Evolutionary conservation across 257 asterid species (phyloP).

Genomic region (Linderniella brevidens): DNA sequence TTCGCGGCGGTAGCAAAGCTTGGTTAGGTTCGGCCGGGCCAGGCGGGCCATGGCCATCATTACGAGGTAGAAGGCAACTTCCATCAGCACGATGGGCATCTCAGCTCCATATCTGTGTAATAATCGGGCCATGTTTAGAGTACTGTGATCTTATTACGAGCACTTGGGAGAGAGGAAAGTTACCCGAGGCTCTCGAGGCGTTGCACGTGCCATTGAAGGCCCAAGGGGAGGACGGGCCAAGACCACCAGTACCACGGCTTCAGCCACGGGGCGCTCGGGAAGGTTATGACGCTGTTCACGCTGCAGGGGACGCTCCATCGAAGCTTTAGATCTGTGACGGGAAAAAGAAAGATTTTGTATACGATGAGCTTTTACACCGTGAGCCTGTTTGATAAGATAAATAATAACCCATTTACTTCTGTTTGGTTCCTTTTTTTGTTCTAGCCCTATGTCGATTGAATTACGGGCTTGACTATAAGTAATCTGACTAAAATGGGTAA

Average conservation of each 20-base stretch:
- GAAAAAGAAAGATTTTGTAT: neutral
- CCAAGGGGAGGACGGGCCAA: constrained; percentile 87
- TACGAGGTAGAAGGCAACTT: constrained; percentile 43
- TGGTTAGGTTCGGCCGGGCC: constrained; percentile 64
- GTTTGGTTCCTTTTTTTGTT: too few species aligned
- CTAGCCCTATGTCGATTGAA: too few species aligned
- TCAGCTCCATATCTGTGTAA: constrained; percentile 50
- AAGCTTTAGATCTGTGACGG: constrained; percentile 51
- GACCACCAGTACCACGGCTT: constrained; percentile 99
- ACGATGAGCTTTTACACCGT: too few species aligned
- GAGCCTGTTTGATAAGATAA: too few species aligned
- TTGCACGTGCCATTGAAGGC: constrained; percentile 67
- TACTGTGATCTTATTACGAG: neutral
- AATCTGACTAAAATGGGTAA: too few species aligned
- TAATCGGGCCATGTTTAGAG: neutral
- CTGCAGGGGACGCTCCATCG: constrained; percentile 90
- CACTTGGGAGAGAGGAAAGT: neutral
- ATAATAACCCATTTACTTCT: too few species aligned
- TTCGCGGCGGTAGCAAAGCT: constrained; percentile 55
- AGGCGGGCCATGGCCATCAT: constrained; percentile 45
- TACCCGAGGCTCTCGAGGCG: constrained; percentile 75
- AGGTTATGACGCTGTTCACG: constrained; percentile 77
- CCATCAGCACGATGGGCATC: constrained; percentile 41
- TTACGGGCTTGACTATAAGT: too few species aligned
- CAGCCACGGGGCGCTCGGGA: constrained; percentile 79